Base-by-base conservation (phyloP, 2,329 filamentous ascomycete species). In the Alternaria brassicicola region DNA sequence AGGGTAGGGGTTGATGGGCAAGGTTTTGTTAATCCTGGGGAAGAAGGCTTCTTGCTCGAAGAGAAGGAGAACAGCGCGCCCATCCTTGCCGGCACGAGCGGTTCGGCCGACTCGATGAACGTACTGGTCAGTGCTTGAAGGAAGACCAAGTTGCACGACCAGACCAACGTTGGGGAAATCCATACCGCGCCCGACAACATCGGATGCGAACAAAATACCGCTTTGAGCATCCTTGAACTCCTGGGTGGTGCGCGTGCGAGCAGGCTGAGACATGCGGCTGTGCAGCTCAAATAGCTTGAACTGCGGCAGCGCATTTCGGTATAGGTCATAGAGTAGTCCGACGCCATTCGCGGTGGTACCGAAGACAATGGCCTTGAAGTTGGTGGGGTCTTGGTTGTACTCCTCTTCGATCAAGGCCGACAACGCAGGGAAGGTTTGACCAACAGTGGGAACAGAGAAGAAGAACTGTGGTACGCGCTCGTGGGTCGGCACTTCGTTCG, bases 41-140 rank as follows among this genome's bases (percentile, higher is more conserved):
- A 85, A 85, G 75, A 83, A 86, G 6, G 78, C 78, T 63, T 86
- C 84, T 51, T 77, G 76, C 60, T 83, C 66, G 9, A 82, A 84
- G 41, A 86, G 78, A 15, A 86, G 65, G 51, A 85, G 82, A 55
- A 86, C 78, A 12, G 84, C 84, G 36, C 83, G 81, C 10, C 84
- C 84, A 47, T 84, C 80, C 25, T 79, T 80, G 15, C 75, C 75
- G 15, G 75, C 75, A 36, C 75, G 70, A n/a, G 74, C 81, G 26
- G 78, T 80, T 42, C 78, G 76, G 17, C 76, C 78, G 9, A 80
- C 75, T 15, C 78, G 78, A 57, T 81, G 75, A 28, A 78, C 59
- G 43, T 78, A 78, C 60, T 85, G 82, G 52, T 85, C 84, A 15
- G 77, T 78, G 46, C 78, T 80, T 2, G 79, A 79, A 0, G 84